Conservation (phyloP, 2,329 filamentous ascomycete species). For the Diaporthe sp. region DNA sequence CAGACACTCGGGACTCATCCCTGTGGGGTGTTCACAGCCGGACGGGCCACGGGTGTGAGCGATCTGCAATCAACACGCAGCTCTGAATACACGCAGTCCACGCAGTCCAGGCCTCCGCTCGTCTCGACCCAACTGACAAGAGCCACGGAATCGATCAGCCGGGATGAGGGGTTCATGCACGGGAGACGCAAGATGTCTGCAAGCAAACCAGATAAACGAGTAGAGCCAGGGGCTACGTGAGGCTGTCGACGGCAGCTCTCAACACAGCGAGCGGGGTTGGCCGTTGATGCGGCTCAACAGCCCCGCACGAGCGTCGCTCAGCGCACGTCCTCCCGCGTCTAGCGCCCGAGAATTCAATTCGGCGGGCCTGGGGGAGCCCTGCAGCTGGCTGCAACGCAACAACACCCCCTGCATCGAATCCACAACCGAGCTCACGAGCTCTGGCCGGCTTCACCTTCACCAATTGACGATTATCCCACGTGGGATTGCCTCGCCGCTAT, state of each 20-base stretch:
- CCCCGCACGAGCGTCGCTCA: neutral
- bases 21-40: neutral
- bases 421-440: neutral
- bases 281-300: constrained; percentile 19
- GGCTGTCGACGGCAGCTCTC: neutral
- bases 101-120: too few relatives aligned
- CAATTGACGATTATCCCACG: too few relatives aligned
- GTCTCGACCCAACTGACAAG: too few relatives aligned
- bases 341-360: neutral
- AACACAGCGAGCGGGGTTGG: neutral
- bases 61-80: neutral
- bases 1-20: neutral
- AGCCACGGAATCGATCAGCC: neutral
- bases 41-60: neutral
- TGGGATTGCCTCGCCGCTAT: too few relatives aligned
- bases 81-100: neutral
- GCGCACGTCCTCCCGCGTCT: constrained; percentile 16
- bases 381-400: neutral
- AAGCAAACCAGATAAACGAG: neutral
- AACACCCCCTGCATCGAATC: neutral
- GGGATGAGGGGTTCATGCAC: neutral
- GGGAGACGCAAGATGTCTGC: neutral
- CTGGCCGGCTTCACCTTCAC: neutral
- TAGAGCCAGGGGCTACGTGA: neutral
- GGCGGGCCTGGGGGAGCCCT: neutral